phyloP scores from a whole-genome alignment of 2,329 filamentous ascomycete genomes.

The Rhynchosporium secalis region DNA sequence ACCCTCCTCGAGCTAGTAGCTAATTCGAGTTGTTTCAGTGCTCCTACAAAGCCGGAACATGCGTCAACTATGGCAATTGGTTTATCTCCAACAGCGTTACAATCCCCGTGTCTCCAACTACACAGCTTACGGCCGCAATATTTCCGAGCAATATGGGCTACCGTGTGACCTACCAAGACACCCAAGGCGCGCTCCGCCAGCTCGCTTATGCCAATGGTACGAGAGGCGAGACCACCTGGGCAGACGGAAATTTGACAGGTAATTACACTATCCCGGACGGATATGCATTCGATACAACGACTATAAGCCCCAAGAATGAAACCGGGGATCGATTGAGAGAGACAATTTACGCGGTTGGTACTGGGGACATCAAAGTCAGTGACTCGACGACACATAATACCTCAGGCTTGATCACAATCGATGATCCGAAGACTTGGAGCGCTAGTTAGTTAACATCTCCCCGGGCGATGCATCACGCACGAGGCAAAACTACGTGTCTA shows the following conservation, averaged over 20 bases:
- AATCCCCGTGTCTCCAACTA: not conserved
- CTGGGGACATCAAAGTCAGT: not conserved
- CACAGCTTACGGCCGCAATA: not conserved
- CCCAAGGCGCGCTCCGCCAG: not conserved
- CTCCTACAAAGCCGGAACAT: not conserved
- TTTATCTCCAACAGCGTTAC: not conserved
- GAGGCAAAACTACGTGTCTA: not conserved
- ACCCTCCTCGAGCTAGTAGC: too few species aligned
- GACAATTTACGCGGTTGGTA: not conserved
- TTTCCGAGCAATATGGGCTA: constrained; percentile 2
- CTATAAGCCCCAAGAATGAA: not conserved
- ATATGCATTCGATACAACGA: not conserved
- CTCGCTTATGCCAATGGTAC: constrained; percentile 2
- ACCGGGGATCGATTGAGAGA: not conserved
- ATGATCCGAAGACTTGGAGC: not conserved
- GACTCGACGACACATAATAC: not conserved
- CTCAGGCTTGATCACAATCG: not conserved
- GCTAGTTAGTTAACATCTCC: not conserved
- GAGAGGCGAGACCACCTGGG: not conserved
- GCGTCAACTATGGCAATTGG: constrained; percentile 4
- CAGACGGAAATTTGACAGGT: not conserved
- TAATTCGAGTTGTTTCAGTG: not conserved
- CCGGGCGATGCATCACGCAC: not conserved
- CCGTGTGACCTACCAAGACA: constrained; percentile 6
- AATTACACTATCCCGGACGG: not conserved